These are phyloP conservation scores for Mortierella alpina DNA, from an alignment of 192 early-diverging fungal genomes.

Conservation along the genomic window DNA sequence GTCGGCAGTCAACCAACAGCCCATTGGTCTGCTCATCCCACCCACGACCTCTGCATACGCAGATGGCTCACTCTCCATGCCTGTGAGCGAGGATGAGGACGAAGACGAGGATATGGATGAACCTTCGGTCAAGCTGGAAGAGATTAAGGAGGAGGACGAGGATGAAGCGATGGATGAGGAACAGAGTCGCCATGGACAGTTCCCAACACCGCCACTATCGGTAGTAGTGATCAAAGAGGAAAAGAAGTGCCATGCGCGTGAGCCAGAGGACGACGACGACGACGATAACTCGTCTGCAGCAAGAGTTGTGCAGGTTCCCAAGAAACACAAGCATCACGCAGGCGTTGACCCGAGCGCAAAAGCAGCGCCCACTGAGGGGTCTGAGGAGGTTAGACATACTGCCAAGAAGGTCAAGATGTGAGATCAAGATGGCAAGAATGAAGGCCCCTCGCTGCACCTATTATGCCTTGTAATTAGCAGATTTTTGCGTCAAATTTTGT, in stretches of 20 bases:
- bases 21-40: conserved; percentile 40
- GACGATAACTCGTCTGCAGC: conserved; percentile 49
- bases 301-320: conserved; percentile 46
- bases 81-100: conserved; percentile 62
- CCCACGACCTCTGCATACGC: conserved; percentile 43
- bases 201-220: neutral
- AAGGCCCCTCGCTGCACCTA: too few relatives aligned
- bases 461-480: too few relatives aligned
- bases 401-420: conserved; percentile 33
- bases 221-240: conserved; percentile 22
- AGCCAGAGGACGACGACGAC: conserved; percentile 5
- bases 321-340: conserved; percentile 33
- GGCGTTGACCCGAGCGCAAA: neutral
- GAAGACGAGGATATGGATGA: conserved; percentile 35
- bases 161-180: conserved; percentile 12
- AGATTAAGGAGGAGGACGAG: conserved; percentile 45
- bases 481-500: too few relatives aligned
- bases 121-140: conserved; percentile 13
- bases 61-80: conserved; percentile 64
- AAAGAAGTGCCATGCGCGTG: neutral
- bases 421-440: neutral
- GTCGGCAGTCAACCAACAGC: conserved; percentile 24
- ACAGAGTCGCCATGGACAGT: neutral
- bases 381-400: neutral
- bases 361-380: neutral